Conservation (phyloP, 2,329 filamentous ascomycete species). For the Ascosphaera apis region DNA sequence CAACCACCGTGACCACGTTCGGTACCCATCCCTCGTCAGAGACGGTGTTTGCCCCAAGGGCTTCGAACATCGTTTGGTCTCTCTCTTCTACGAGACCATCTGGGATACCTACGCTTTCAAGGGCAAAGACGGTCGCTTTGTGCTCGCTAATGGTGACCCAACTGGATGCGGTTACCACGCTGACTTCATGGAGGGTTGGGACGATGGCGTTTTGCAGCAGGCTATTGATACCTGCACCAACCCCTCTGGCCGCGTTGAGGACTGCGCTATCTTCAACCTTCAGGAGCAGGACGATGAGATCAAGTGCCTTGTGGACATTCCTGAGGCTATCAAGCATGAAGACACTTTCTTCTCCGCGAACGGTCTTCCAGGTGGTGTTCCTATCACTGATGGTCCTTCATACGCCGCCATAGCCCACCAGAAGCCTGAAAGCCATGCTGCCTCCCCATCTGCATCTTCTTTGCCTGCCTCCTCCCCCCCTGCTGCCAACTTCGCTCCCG, state of each 20-base stretch:
- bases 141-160: slow-evolving; percentile 56
- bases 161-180: slow-evolving; percentile 54
- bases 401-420: slow-evolving; percentile 11
- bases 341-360: slow-evolving; percentile 32
- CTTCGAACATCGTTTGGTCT: slow-evolving; percentile 44
- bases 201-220: slow-evolving; percentile 40
- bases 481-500: background rate
- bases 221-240: slow-evolving; percentile 60
- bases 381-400: slow-evolving; percentile 23
- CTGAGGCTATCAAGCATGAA: slow-evolving; percentile 32
- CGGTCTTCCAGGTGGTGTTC: slow-evolving; percentile 42
- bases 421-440: no score
- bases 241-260: slow-evolving; percentile 40
- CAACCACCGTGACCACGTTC: slow-evolving; percentile 43
- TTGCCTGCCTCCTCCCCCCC: background rate
- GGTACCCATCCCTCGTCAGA: slow-evolving; percentile 56
- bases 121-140: slow-evolving; percentile 42
- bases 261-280: slow-evolving; percentile 55
- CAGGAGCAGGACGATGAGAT: slow-evolving; percentile 31
- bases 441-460: no score
- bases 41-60: slow-evolving; percentile 50
- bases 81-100: slow-evolving; percentile 69
- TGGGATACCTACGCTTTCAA: slow-evolving; percentile 48
- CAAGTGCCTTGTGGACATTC: slow-evolving; percentile 40
- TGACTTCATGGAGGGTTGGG: slow-evolving; percentile 66